Percentiles rank a stretch among this genome's conserved stretches.
These are phyloP conservation scores for Penicillium antarcticum DNA, from an alignment of 495 filamentous ascomycete species.

Conservation along the genomic window DNA sequence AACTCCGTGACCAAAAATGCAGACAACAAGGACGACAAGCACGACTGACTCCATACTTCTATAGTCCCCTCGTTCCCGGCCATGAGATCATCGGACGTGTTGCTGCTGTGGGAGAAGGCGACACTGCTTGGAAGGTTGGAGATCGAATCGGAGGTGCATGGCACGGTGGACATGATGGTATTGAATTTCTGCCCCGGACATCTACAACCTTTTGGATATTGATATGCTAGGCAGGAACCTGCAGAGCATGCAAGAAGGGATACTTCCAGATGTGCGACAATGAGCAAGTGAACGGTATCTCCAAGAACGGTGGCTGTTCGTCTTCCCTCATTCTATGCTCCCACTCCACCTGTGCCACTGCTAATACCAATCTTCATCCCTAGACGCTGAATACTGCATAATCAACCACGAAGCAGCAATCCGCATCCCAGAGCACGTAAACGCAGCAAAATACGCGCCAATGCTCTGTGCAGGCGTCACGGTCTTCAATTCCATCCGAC, in stretches of 20 bases:
- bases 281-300: slow-evolving; percentile 48
- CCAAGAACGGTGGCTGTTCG: slow-evolving; percentile 48
- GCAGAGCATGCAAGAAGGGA: slow-evolving; percentile 45
- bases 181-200: not conserved
- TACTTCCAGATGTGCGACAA: slow-evolving; percentile 55
- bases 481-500: slow-evolving; percentile 67
- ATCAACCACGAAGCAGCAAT: slow-evolving; percentile 63
- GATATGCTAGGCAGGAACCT: slow-evolving; percentile 22
- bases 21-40: too few species aligned
- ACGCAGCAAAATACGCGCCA: slow-evolving; percentile 60
- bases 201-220: not conserved
- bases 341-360: not conserved
- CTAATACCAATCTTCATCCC: not conserved
- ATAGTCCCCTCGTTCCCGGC: slow-evolving; percentile 47
- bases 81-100: slow-evolving; percentile 55
- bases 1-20: too few species aligned
- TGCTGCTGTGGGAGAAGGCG: slow-evolving; percentile 42
- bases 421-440: slow-evolving; percentile 53
- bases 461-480: slow-evolving; percentile 72
- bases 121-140: slow-evolving; percentile 41
- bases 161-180: slow-evolving; percentile 52
- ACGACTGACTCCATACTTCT: not conserved
- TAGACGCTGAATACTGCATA: slow-evolving; percentile 59
- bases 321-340: not conserved
- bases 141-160: slow-evolving; percentile 53